Conservation (phyloP, 2,329 filamentous ascomycete species). For the Dothidotthia symphoricarpi region DNA sequence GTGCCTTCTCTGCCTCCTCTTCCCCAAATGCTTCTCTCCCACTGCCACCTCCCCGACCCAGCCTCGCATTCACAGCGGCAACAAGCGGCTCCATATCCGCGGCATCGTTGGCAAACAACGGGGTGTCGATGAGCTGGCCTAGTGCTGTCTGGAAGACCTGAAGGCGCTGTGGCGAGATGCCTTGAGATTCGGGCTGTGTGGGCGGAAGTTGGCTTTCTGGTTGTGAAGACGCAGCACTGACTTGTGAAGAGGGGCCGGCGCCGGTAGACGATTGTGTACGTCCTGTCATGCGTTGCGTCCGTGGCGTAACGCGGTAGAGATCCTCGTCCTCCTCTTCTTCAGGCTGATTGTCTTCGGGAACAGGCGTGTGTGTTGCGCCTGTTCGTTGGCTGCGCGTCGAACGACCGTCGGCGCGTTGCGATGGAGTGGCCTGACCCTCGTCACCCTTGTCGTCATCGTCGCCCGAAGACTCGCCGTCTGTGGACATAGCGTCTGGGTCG, state of each 20-base stretch:
- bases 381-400: constrained; percentile 36
- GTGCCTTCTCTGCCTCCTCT: constrained; percentile 71
- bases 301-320: constrained; percentile 54
- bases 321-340: constrained; percentile 57
- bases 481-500: constrained; percentile 53
- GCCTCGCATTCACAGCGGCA: constrained; percentile 71
- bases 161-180: constrained; percentile 64
- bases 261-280: constrained; percentile 35
- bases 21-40: constrained; percentile 62
- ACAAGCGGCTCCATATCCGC: constrained; percentile 74
- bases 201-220: constrained; percentile 69
- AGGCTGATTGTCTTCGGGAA: constrained; percentile 42
- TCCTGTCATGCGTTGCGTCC: constrained; percentile 46
- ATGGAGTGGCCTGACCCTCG: constrained; percentile 24
- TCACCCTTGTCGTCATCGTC: constrained; percentile 57
- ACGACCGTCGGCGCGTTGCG: constrained; percentile 39
- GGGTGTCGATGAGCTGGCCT: constrained; percentile 76
- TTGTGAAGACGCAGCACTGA: constrained; percentile 76
- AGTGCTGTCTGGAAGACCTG: constrained; percentile 75
- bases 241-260: constrained; percentile 51
- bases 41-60: constrained; percentile 55
- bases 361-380: constrained; percentile 31
- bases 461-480: constrained; percentile 59
- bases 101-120: constrained; percentile 83
- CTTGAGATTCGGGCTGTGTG: constrained; percentile 50